These are phyloP conservation scores for Candida pini DNA, from an alignment of 805 yeast species.

Conservation along the genomic window DNA sequence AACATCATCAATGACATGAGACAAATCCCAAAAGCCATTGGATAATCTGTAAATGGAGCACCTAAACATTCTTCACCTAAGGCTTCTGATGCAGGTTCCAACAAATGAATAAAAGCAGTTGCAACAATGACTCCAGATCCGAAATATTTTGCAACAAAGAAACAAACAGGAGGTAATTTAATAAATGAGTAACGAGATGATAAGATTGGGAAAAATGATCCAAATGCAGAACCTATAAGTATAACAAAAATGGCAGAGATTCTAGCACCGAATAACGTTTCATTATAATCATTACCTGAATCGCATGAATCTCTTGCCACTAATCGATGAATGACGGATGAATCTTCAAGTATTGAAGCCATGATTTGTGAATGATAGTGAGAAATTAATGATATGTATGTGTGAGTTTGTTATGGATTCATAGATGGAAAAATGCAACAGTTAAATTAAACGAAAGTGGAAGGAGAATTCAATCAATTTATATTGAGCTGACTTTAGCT, in stretches of 20 bases:
- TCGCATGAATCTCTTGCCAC: slow-evolving; percentile 18
- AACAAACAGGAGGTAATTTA: slow-evolving; percentile 54
- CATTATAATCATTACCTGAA: slow-evolving; percentile 15
- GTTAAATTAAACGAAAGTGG: no score
- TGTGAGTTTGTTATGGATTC: no score
- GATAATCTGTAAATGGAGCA: slow-evolving; percentile 47
- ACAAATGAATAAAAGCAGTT: slow-evolving; percentile 71
- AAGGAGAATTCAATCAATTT: no score
- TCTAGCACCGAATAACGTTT: slow-evolving; percentile 37
- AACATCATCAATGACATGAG: slow-evolving; percentile 46
- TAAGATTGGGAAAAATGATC: slow-evolving; percentile 57
- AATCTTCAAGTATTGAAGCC: no score
- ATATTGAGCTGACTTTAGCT: no score
- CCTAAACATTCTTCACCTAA: slow-evolving; percentile 57
- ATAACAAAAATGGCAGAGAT: slow-evolving; percentile 62
- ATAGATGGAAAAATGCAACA: no score
- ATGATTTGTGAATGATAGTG: no score
- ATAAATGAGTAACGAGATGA: slow-evolving; percentile 55
- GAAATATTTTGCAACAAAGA: slow-evolving; percentile 65
- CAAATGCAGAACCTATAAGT: slow-evolving; percentile 49
- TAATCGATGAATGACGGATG: no score
- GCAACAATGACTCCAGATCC: slow-evolving; percentile 84
- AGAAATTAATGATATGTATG: no score
- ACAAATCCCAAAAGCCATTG: slow-evolving; percentile 50
- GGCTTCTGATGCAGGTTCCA: slow-evolving; percentile 63